Percentiles rank a stretch among this genome's conserved stretches.
Conservation (phyloP, 768 basidiomycete genomes). For the Mycena polygramma region DNA sequence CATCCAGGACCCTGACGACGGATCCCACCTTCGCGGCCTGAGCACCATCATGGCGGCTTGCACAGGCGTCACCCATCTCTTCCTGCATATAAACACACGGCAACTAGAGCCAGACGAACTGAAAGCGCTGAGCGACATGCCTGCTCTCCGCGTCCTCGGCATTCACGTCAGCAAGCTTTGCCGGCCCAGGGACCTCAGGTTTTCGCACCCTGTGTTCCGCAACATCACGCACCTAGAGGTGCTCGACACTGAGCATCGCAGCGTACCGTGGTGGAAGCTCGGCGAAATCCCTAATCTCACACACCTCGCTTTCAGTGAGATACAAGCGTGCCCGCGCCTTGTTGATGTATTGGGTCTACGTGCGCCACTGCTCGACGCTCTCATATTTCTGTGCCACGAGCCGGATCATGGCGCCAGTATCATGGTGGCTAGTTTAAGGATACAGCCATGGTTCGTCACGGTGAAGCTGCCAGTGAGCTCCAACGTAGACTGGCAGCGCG, state of each 20-base stretch:
- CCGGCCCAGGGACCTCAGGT: background rate
- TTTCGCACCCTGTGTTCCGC: background rate
- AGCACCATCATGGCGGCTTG: conserved; percentile 12
- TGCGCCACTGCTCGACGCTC: background rate
- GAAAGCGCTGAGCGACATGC: background rate
- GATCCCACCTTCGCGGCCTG: background rate
- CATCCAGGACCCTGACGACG: background rate
- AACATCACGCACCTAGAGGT: conserved; percentile 17
- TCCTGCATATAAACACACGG: background rate
- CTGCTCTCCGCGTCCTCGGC: background rate
- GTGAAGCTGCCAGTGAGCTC: background rate
- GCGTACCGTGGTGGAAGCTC: background rate
- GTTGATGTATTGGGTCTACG: background rate
- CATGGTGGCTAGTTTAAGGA: background rate
- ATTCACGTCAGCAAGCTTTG: conserved; percentile 6
- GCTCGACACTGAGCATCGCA: background rate
- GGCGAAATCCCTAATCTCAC: conserved; percentile 6
- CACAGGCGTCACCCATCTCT: conserved; percentile 6
- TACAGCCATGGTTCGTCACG: background rate
- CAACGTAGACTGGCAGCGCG: background rate
- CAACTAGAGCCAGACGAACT: background rate
- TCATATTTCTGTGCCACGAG: background rate
- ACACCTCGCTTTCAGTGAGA: conserved; percentile 15
- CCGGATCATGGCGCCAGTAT: background rate
- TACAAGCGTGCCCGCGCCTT: background rate